These are phyloP conservation scores for Blastobotrys buckinghamii DNA, from an alignment of 1,139 yeast species.

Conservation along the genomic window DNA sequence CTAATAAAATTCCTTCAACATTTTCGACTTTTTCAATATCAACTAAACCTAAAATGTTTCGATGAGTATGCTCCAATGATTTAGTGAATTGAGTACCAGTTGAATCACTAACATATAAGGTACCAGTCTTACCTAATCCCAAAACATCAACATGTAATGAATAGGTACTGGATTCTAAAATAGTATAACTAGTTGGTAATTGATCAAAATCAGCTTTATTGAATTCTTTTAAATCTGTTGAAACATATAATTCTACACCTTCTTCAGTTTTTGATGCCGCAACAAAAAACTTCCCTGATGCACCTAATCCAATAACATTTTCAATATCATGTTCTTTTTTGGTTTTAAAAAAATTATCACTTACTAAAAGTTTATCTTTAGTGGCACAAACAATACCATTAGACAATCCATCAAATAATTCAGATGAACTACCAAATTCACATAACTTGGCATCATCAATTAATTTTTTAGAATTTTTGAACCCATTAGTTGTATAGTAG, in stretches of 20 bases:
- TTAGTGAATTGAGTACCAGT: slow-evolving; percentile 52
- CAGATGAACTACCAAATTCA: slow-evolving; percentile 41
- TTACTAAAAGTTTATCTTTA: slow-evolving; percentile 39
- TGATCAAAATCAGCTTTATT: slow-evolving; percentile 47
- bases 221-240: slow-evolving; percentile 54
- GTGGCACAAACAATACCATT: slow-evolving; percentile 43
- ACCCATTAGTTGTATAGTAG: slow-evolving; percentile 51
- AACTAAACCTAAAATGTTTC: slow-evolving; percentile 37
- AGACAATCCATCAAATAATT: slow-evolving; percentile 38
- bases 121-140: slow-evolving; percentile 29
- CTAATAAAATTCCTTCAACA: slow-evolving; percentile 69
- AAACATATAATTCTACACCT: slow-evolving; percentile 44
- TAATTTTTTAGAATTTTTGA: slow-evolving; percentile 41
- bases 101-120: slow-evolving; percentile 56
- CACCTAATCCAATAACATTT: slow-evolving; percentile 43
- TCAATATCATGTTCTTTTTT: slow-evolving; percentile 27
- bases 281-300: slow-evolving; percentile 48
- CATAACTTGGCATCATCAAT: slow-evolving; percentile 35
- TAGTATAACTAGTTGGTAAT: slow-evolving; percentile 39
- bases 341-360: slow-evolving; percentile 37
- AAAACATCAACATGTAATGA: slow-evolving; percentile 50
- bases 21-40: slow-evolving; percentile 48
- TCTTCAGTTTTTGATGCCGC: slow-evolving; percentile 42
- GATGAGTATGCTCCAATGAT: slow-evolving; percentile 41
- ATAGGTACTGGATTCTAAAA: slow-evolving; percentile 51